A percentile compares a stretch with the other conserved stretches of the same genome.
Evolutionary conservation across 441 rosid species (phyloP).

Genomic region (Manihot esculenta): DNA sequence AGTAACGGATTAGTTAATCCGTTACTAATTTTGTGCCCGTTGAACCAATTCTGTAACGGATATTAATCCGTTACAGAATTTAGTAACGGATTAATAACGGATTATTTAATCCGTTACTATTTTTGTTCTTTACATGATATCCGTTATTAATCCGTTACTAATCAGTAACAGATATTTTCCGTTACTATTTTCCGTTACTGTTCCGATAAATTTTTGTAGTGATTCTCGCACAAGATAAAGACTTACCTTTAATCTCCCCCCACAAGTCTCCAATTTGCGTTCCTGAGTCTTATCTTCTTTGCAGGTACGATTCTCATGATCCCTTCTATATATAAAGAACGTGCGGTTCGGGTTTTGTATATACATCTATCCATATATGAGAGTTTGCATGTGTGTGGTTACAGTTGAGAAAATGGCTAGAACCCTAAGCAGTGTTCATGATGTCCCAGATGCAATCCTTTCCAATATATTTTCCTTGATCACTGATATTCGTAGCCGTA

Average conservation of each 20-base stretch:
- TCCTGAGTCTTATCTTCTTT: conserved; percentile 8
- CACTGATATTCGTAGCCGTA: conserved; percentile 59
- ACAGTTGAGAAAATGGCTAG: conserved; percentile 23
- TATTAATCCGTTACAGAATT: too few relatives aligned
- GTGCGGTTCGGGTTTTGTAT: background rate
- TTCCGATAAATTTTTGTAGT: too few relatives aligned
- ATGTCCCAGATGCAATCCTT: conserved; percentile 62
- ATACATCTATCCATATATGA: background rate
- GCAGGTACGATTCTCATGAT: background rate
- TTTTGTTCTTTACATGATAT: too few relatives aligned
- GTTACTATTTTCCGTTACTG: too few relatives aligned
- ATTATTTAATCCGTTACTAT: too few relatives aligned
- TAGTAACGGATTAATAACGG: too few relatives aligned
- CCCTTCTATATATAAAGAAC: conserved; percentile 7
- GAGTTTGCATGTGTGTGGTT: background rate
- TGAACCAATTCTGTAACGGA: too few relatives aligned
- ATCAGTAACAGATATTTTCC: too few relatives aligned
- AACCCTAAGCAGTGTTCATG: conserved; percentile 14
- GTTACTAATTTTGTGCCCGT: too few relatives aligned
- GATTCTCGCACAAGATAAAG: conserved; percentile 9
- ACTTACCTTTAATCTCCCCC: background rate
- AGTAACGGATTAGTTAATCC: too few relatives aligned
- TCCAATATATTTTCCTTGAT: conserved; percentile 45
- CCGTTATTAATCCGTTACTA: too few relatives aligned
- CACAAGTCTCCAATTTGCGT: conserved; percentile 14